These are phyloP conservation scores for Ophiostoma australiae DNA, from an alignment of 2,329 filamentous ascomycete genomes.

Conservation along the genomic window DNA sequence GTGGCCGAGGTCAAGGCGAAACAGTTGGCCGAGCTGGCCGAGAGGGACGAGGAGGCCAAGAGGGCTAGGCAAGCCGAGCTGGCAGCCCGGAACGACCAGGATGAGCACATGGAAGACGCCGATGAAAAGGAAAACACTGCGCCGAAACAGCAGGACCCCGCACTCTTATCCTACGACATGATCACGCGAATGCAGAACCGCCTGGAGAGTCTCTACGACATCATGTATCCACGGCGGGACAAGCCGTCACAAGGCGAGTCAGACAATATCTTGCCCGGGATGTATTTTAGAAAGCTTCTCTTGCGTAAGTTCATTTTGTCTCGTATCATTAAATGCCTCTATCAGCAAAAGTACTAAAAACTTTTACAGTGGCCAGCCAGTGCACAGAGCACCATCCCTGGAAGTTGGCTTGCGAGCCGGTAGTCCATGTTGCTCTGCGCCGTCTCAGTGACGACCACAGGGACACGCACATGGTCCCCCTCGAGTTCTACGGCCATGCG, in stretches of 20 bases:
- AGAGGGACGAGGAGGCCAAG: not conserved
- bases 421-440: not conserved
- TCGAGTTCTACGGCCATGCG: not conserved
- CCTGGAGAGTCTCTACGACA: not conserved
- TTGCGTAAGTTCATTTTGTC: not conserved
- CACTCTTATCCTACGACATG: not conserved
- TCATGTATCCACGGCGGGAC: not conserved
- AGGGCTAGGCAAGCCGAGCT: not conserved
- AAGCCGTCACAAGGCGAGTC: conserved; percentile 7
- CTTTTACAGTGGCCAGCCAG: not conserved
- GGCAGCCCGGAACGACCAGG: not conserved
- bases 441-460: not conserved
- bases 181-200: not conserved
- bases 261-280: not conserved
- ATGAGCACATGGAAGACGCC: not conserved
- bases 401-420: not conserved
- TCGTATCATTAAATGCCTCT: not conserved
- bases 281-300: not conserved
- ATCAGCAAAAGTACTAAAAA: not conserved
- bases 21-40: not conserved
- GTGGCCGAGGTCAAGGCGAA: not conserved
- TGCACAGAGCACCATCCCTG: not conserved
- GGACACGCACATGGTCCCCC: not conserved
- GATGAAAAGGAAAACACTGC: conserved; percentile 4
- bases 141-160: not conserved